Evolutionary conservation across 169 alveolate genomes (phyloP).

Genomic region (Cryptosporidium sp.): DNA sequence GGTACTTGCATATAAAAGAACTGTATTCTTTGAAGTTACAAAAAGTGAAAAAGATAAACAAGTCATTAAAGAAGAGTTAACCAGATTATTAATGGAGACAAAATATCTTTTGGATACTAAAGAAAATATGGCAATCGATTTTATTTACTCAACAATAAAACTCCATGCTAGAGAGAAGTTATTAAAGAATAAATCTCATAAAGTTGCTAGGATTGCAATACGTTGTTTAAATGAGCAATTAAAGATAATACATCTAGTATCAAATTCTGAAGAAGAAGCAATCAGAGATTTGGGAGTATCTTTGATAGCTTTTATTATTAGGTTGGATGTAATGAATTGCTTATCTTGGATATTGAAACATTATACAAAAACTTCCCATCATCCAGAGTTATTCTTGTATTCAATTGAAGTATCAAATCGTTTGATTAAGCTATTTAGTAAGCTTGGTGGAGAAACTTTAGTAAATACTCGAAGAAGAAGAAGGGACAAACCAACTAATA

Average conservation of each 20-base stretch:
- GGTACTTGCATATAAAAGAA: conserved; percentile 62
- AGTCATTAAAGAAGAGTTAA: conserved; percentile 33
- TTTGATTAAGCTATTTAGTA: conserved; percentile 43
- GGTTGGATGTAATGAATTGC: conserved; percentile 51
- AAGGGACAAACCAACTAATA: conserved; percentile 51
- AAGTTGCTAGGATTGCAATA: conserved; percentile 39
- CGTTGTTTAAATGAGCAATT: conserved; percentile 74
- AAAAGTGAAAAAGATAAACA: conserved; percentile 13
- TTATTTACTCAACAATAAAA: conserved; percentile 42
- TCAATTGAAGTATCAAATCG: conserved; percentile 62
- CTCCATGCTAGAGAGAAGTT: conserved; percentile 43
- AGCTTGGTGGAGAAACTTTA: conserved; percentile 48
- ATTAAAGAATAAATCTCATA: conserved; percentile 51
- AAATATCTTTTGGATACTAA: conserved; percentile 23
- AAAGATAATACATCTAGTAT: conserved; percentile 41
- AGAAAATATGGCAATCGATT: conserved; percentile 26
- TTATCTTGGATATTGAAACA: conserved; percentile 73
- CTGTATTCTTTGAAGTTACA: conserved; percentile 11
- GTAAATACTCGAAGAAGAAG: conserved; percentile 47
- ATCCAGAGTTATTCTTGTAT: conserved; percentile 64
- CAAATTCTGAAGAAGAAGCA: conserved; percentile 21
- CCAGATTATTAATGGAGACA: conserved; percentile 56
- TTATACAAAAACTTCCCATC: conserved; percentile 45
- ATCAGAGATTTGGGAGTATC: conserved; percentile 41
- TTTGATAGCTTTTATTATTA: conserved; percentile 25